A percentile compares a stretch with the other conserved stretches of the same genome.
phyloP scores from a whole-genome alignment of 176 grass and related monocot species.

The Dactylis glomerata region DNA sequence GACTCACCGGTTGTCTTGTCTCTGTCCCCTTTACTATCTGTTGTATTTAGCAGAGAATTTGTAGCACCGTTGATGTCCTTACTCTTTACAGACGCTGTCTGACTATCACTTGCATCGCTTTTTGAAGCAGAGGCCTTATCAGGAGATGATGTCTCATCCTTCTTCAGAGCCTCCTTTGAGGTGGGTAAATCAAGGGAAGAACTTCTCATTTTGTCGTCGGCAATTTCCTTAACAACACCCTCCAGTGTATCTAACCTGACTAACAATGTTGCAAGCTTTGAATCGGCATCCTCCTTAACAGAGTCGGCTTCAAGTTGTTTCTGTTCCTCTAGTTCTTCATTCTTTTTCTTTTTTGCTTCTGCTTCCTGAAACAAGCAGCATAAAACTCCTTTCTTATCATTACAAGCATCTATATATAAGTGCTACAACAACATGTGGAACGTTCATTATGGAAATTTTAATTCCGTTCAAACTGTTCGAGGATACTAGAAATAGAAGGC shows the following conservation, averaged over 20 bases:
- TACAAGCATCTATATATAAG: neutral
- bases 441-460: neutral
- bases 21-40: neutral
- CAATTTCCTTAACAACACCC: conserved; percentile 61
- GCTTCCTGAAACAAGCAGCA: conserved; percentile 56
- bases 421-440: neutral
- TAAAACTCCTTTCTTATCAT: conserved; percentile 11
- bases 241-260: conserved; percentile 73
- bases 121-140: neutral
- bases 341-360: conserved; percentile 65
- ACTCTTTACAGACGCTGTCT: neutral
- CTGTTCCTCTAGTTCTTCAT: conserved; percentile 54
- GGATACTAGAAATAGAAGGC: neutral
- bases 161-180: conserved; percentile 17
- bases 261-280: conserved; percentile 55
- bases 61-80: conserved; percentile 21
- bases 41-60: conserved; percentile 9
- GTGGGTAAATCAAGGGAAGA: neutral
- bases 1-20: neutral
- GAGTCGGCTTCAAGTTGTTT: conserved; percentile 62
- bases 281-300: conserved; percentile 51
- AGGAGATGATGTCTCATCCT: neutral
- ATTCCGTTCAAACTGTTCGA: neutral
- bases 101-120: neutral
- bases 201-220: conserved; percentile 53